Base-by-base conservation (phyloP, 2,329 filamentous ascomycete genomes). In the Talaromyces amestolkiae region DNA sequence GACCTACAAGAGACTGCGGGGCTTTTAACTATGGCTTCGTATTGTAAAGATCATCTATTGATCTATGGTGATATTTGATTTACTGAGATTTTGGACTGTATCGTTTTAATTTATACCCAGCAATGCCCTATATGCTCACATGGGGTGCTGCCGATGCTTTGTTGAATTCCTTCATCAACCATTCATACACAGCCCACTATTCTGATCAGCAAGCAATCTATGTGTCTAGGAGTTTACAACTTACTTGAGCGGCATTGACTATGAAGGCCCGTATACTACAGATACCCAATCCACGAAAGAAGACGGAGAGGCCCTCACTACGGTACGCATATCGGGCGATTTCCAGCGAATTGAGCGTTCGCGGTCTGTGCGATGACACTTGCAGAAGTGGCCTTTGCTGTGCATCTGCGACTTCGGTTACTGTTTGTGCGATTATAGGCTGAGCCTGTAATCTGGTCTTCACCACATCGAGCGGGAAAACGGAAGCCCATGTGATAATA, bases 391-490 rank as follows among this genome's bases (percentile, higher is more conserved):
- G 65, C 45, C 71, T 73, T 63, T 67, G 68, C 37, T 68, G 72
- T 68, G 64, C 72, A 65, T 70, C 75, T 66, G 58, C 63, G 31
- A 43, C 37, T 61, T 69, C 51, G 17, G 70, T 69, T 17, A 69
- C 66, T 61, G 66, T 31, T 54, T 69, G 49, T 22, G 68, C 66
- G 13, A 64, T 60, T 54, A 74, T 74, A 3, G 76, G 78, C 77
- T 95, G 91, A 1, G 89, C 89, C 77, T 98, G 94, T n/a, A 97
- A 85, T 62, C 92, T 84, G 2, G 94, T 97, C 80, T 98, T 98
- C 73, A 98, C 85, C 56, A 97, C 89, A 76, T 98, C 94, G 17
- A 98, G 79, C 0, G 94, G 94, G 70, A 97, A 98, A 33, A 98
- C 88, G 65, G 90, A 94, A 4, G 87, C 88, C 94, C 94, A 98